phyloP scores from a whole-genome alignment of 768 basidiomycete species.

The Cystofilobasidium bisporidii region DNA sequence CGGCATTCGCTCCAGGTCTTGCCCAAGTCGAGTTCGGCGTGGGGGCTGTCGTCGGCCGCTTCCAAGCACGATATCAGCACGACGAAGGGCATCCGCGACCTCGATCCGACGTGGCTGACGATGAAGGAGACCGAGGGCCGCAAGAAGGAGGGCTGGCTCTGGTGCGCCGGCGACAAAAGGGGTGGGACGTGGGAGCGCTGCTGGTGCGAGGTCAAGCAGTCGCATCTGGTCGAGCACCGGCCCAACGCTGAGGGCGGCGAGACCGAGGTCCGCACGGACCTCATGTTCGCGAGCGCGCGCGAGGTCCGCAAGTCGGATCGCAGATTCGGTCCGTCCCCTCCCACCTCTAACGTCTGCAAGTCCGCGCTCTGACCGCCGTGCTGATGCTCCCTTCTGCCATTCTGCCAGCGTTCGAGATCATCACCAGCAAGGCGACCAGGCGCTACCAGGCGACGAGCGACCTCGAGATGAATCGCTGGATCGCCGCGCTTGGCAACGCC shows the following conservation, averaged over 20 bases:
- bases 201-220: constrained; percentile 28
- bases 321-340: constrained; percentile 18
- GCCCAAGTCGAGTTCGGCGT: constrained; percentile 18
- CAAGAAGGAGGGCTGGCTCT: constrained; percentile 27
- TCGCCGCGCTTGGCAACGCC: constrained; percentile 25
- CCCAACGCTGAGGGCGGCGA: constrained; percentile 5
- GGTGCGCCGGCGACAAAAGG: constrained; percentile 20
- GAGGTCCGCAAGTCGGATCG: constrained; percentile 24
- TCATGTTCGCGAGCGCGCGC: constrained; percentile 25
- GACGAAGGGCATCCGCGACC: constrained; percentile 16
- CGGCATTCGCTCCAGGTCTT: constrained; percentile 27
- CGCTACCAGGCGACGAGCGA: constrained; percentile 26
- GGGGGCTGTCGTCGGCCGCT: neutral
- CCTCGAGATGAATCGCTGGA: constrained; percentile 24
- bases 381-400: neutral
- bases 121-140: constrained; percentile 24
- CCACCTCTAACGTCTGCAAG: too few species aligned
- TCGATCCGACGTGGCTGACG: constrained; percentile 3
- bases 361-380: neutral
- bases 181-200: neutral
- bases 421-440: constrained; percentile 21
- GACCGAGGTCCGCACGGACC: constrained; percentile 9
- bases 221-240: constrained; percentile 21
- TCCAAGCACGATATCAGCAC: neutral
- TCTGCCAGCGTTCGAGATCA: constrained; percentile 13